Percentiles rank a stretch among this genome's conserved stretches.
Conservation (phyloP, 192 early-diverging fungal genomes). For the Entomortierella parvispora region DNA sequence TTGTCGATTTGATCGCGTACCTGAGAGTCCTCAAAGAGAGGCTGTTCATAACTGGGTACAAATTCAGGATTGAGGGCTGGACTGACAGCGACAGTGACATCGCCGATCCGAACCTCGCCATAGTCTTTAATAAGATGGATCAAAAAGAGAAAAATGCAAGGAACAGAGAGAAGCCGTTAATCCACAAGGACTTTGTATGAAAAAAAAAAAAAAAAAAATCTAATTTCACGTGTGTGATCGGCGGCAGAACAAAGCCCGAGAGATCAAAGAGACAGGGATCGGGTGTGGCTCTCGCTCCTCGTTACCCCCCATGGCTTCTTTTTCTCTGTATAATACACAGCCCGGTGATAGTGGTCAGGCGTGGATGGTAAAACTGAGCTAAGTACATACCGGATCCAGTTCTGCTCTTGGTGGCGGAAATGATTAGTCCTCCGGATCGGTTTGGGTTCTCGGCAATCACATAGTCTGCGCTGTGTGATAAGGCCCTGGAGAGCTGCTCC, state of each 20-base stretch:
- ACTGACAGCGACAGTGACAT: constrained; percentile 61
- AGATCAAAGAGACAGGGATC: not conserved
- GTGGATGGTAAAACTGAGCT: too few relatives aligned
- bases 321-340: not conserved
- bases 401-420: constrained; percentile 35
- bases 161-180: not conserved
- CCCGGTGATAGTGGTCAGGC: too few relatives aligned
- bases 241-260: not conserved
- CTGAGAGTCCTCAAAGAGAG: constrained; percentile 67
- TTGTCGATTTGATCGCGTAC: constrained; percentile 17
- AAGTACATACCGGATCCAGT: constrained; percentile 16
- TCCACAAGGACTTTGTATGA: too few relatives aligned
- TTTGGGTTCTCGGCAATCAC: constrained; percentile 44
- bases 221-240: not conserved
- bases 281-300: not conserved
- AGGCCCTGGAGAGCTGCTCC: constrained; percentile 40
- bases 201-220: too few relatives aligned
- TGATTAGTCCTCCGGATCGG: constrained; percentile 38
- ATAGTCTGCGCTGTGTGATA: constrained; percentile 52
- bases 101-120: constrained; percentile 64
- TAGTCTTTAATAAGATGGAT: constrained; percentile 22
- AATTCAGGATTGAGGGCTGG: constrained; percentile 59
- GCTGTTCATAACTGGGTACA: constrained; percentile 60
- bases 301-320: not conserved
- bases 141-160: not conserved